These are phyloP conservation scores for Pisolithus thermaeus DNA, from an alignment of 1,284 basidiomycete species.

Conservation along the genomic window DNA sequence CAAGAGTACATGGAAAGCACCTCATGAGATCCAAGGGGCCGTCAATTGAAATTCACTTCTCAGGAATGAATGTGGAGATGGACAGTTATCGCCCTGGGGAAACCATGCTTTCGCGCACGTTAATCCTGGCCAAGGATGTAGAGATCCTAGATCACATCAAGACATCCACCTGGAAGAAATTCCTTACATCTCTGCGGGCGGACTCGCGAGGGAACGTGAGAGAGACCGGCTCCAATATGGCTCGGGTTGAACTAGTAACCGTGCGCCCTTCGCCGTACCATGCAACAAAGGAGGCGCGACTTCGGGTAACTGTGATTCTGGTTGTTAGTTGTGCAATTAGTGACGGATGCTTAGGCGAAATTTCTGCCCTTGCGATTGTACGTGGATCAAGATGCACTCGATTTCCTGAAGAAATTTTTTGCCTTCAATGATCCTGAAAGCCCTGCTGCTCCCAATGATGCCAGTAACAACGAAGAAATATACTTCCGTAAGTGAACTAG, in stretches of 20 bases:
- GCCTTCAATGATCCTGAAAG: conserved; percentile 71
- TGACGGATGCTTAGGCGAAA: conserved; percentile 56
- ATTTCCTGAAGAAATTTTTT: conserved; percentile 96
- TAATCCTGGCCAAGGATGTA: conserved; percentile 63
- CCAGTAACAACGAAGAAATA: conserved; percentile 45
- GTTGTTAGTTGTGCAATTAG: not conserved
- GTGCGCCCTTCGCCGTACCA: conserved; percentile 67
- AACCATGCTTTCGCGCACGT: conserved; percentile 56
- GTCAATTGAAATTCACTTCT: conserved; percentile 81
- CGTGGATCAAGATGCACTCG: conserved; percentile 97
- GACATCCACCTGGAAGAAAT: conserved; percentile 98
- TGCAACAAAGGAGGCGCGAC: conserved; percentile 71
- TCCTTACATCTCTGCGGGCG: conserved; percentile 79
- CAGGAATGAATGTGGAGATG: conserved; percentile 59
- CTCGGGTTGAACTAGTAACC: conserved; percentile 74
- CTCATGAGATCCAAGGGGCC: conserved; percentile 76
- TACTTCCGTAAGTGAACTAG: conserved; percentile 71
- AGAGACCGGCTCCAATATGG: conserved; percentile 90
- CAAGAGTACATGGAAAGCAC: conserved; percentile 48
- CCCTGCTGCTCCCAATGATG: conserved; percentile 31
- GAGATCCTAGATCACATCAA: conserved; percentile 97
- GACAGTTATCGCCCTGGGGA: conserved; percentile 58
- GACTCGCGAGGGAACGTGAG: conserved; percentile 82
- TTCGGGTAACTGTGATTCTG: conserved; percentile 54
- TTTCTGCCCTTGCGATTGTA: conserved; percentile 86